Conservation (phyloP, 176 grass and related monocot genomes). For the Carex scoparia region DNA sequence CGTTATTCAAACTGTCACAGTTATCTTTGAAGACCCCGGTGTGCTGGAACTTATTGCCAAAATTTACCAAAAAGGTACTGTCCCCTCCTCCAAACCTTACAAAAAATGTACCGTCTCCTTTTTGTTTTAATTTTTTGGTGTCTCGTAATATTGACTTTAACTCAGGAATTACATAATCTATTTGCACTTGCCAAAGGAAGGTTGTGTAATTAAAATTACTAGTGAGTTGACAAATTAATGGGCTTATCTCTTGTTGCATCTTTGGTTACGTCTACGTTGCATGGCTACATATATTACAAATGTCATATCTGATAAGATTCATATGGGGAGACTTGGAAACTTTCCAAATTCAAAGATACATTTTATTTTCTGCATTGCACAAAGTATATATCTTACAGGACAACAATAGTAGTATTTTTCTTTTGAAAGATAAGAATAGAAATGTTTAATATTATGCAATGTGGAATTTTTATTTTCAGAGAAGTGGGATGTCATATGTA, state of each 20-base stretch:
- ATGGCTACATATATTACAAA: background rate
- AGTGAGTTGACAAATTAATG: background rate
- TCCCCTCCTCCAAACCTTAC: slow-evolving; percentile 50
- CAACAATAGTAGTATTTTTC: background rate
- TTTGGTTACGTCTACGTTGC: background rate
- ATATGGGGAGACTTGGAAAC: background rate
- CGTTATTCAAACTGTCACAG: slow-evolving; percentile 75
- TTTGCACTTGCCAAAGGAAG: background rate
- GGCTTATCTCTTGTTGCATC: background rate
- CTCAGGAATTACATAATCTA: background rate
- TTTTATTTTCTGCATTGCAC: background rate
- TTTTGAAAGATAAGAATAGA: background rate
- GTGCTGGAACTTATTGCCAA: slow-evolving; percentile 85
- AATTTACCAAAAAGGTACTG: slow-evolving; percentile 89
- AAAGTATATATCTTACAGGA: background rate
- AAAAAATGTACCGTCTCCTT: slow-evolving; percentile 56
- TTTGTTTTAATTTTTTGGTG: background rate
- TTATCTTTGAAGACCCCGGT: slow-evolving; percentile 99
- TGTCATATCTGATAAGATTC: background rate
- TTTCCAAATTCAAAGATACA: background rate
- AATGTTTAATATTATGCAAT: background rate
- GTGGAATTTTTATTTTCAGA: background rate
- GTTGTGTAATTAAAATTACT: background rate
- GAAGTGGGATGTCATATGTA: background rate
- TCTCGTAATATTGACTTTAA: background rate